Evolutionary conservation across 1,284 basidiomycete species (phyloP).

Genomic region (Malassezia globosa): DNA sequence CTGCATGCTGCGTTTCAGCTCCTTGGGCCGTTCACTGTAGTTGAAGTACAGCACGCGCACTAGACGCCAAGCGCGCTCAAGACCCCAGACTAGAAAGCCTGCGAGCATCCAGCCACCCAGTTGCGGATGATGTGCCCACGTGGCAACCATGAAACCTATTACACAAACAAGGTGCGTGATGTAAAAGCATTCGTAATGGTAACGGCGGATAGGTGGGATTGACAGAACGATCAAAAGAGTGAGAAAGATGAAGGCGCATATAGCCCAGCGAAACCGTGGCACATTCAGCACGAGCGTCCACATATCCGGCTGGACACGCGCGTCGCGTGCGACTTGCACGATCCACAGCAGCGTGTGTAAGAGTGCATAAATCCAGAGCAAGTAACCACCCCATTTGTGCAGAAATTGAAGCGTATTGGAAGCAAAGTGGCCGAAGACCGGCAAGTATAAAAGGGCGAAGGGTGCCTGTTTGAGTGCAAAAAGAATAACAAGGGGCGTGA

Average conservation of each 20-base stretch:
- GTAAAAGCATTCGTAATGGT: slow-evolving; percentile 68
- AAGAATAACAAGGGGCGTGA: slow-evolving; percentile 64
- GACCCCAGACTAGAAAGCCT: slow-evolving; percentile 58
- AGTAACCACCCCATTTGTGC: slow-evolving; percentile 62
- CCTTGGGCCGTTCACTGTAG: slow-evolving; percentile 3
- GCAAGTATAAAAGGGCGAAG: slow-evolving; percentile 65
- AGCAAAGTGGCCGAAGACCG: slow-evolving; percentile 59
- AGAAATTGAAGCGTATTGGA: slow-evolving; percentile 66
- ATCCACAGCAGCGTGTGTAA: slow-evolving; percentile 66
- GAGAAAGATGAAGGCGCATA: slow-evolving; percentile 61
- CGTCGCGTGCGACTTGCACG: slow-evolving; percentile 55
- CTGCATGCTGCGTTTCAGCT: slow-evolving; percentile 3
- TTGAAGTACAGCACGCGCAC: slow-evolving; percentile 10
- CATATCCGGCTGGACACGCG: slow-evolving; percentile 53
- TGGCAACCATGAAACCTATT: slow-evolving; percentile 41
- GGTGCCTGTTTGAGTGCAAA: slow-evolving; percentile 71
- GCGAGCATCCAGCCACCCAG: slow-evolving; percentile 55
- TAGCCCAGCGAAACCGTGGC: slow-evolving; percentile 62
- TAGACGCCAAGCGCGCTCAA: slow-evolving; percentile 21
- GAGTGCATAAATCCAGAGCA: slow-evolving; percentile 62
- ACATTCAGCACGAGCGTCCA: slow-evolving; percentile 60
- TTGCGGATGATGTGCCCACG: slow-evolving; percentile 49
- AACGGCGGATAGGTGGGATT: slow-evolving; percentile 57
- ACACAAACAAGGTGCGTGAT: slow-evolving; percentile 56
- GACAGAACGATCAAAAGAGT: slow-evolving; percentile 60